A percentile compares a stretch with the other conserved stretches of the same genome.
phyloP scores from a whole-genome alignment of 2,329 filamentous ascomycete genomes.

The Penicillium sp. region DNA sequence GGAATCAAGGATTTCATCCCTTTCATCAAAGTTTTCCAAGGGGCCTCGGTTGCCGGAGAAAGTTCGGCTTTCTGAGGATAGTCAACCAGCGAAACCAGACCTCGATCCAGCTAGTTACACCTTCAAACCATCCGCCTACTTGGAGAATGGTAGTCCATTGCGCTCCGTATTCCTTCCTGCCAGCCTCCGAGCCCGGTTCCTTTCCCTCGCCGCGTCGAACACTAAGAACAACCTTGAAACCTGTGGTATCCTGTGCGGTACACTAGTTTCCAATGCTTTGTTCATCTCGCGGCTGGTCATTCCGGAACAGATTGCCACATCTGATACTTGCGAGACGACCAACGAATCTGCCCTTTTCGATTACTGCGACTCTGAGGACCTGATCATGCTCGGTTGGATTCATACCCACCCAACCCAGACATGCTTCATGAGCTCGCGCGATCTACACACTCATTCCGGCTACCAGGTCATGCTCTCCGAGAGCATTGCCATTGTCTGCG shows the following conservation, averaged over 20 bases:
- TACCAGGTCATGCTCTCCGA: slow-evolving; percentile 98
- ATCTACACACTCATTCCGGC: slow-evolving; percentile 90
- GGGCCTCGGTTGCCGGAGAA: slow-evolving; percentile 37
- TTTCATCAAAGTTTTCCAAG: slow-evolving; percentile 36
- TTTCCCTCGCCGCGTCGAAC: slow-evolving; percentile 75
- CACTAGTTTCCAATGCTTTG: slow-evolving; percentile 87
- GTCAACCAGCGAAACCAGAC: slow-evolving; percentile 29
- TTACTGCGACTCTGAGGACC: slow-evolving; percentile 81
- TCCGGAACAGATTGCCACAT: slow-evolving; percentile 86
- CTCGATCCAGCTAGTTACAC: slow-evolving; percentile 66
- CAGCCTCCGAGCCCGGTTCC: slow-evolving; percentile 74
- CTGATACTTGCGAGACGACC: slow-evolving; percentile 92
- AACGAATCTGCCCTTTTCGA: slow-evolving; percentile 86
- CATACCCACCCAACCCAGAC: slow-evolving; percentile 97
- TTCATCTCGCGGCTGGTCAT: slow-evolving; percentile 90
- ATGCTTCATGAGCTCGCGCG: slow-evolving; percentile 95
- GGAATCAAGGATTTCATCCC: slow-evolving; percentile 30
- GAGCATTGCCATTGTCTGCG: slow-evolving; percentile 95
- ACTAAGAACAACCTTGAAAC: slow-evolving; percentile 86
- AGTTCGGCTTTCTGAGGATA: slow-evolving; percentile 23
- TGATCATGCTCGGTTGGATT: slow-evolving; percentile 94
- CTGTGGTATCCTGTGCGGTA: slow-evolving; percentile 92
- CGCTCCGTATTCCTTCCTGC: slow-evolving; percentile 86
- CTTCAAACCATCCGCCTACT: slow-evolving; percentile 82
- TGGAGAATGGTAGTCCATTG: slow-evolving; percentile 86